Conservation (phyloP, 805 yeast species). For the Barnettozyma botsteinii region DNA sequence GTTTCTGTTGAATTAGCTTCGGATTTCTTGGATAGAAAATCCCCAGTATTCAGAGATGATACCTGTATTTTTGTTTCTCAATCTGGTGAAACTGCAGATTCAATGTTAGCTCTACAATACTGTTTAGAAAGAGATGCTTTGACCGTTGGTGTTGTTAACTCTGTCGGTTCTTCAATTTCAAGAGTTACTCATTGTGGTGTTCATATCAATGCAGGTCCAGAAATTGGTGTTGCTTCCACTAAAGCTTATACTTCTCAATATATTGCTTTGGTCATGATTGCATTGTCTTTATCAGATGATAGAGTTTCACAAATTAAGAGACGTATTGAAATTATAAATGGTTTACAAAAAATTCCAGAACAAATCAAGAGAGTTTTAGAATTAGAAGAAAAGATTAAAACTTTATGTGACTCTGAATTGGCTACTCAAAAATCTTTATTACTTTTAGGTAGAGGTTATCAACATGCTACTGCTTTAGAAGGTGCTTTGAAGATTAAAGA, state of each 20-base stretch:
- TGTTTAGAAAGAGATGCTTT: constrained; percentile 96
- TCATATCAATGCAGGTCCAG: constrained; percentile 99
- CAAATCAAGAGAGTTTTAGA: constrained; percentile 76
- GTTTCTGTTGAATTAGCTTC: constrained; percentile 91
- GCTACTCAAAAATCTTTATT: constrained; percentile 81
- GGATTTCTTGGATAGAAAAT: constrained; percentile 87
- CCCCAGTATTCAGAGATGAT: constrained; percentile 98
- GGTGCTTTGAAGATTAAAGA: constrained; percentile 98
- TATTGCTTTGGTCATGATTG: constrained; percentile 95
- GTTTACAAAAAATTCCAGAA: constrained; percentile 74
- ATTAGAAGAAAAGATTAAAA: constrained; percentile 68
- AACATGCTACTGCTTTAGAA: constrained; percentile 93
- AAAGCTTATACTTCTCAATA: constrained; percentile 98
- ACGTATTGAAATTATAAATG: constrained; percentile 80
- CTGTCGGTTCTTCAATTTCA: constrained; percentile 95
- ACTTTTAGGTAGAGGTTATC: constrained; percentile 95
- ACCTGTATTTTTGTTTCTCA: constrained; percentile 97
- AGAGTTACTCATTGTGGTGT: constrained; percentile 99
- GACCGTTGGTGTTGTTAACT: constrained; percentile 95
- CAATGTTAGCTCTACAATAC: constrained; percentile 90
- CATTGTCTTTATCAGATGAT: constrained; percentile 90
- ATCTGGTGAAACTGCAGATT: constrained; percentile 98
- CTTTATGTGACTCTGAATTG: constrained; percentile 65
- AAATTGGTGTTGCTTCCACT: constrained; percentile 98
- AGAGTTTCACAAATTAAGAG: constrained; percentile 70